Evolutionary conservation across 805 yeast species (phyloP).

Genomic region (Candida oleophila): DNA sequence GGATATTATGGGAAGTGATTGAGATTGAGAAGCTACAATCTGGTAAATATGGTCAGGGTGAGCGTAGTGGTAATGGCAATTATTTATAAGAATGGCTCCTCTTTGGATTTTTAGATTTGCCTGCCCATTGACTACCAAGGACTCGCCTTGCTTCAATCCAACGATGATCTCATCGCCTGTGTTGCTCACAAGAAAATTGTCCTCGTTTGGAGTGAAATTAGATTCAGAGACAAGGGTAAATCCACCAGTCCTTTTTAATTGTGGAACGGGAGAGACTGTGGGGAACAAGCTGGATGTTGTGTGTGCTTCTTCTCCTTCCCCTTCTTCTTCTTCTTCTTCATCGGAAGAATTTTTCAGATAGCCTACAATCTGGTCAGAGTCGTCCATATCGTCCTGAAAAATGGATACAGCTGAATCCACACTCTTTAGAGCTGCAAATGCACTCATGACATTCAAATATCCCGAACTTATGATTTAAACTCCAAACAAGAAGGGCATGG

Average conservation of each 20-base stretch:
- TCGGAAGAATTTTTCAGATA: neutral
- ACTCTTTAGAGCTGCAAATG: conserved; percentile 28
- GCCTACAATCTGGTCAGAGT: neutral
- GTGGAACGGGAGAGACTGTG: conserved; percentile 4
- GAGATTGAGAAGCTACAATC: conserved; percentile 33
- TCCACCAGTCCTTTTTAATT: conserved; percentile 1
- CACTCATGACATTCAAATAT: conserved; percentile 26
- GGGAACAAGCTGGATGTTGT: neutral
- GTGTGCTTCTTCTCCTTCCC: neutral
- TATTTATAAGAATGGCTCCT: conserved; percentile 49
- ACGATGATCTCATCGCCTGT: conserved; percentile 25
- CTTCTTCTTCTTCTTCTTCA: conserved; percentile 12
- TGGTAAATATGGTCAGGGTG: conserved; percentile 23
- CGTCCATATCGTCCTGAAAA: conserved; percentile 6
- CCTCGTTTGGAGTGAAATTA: conserved; percentile 34
- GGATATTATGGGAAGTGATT: conserved; percentile 43
- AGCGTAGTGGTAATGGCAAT: conserved; percentile 22
- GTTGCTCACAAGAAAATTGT: conserved; percentile 34
- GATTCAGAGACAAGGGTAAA: conserved; percentile 19
- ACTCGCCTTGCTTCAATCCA: conserved; percentile 45
- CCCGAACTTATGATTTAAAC: too few species aligned
- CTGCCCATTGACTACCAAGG: conserved; percentile 48
- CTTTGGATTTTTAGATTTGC: conserved; percentile 41
- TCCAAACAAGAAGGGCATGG: too few species aligned
- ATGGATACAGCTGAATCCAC: conserved; percentile 13